Evolutionary conservation across 768 basidiomycete genomes (phyloP), one percentile per base, ranked within the genome.

Genomic region (Auricularia auricula-judae): DNA sequence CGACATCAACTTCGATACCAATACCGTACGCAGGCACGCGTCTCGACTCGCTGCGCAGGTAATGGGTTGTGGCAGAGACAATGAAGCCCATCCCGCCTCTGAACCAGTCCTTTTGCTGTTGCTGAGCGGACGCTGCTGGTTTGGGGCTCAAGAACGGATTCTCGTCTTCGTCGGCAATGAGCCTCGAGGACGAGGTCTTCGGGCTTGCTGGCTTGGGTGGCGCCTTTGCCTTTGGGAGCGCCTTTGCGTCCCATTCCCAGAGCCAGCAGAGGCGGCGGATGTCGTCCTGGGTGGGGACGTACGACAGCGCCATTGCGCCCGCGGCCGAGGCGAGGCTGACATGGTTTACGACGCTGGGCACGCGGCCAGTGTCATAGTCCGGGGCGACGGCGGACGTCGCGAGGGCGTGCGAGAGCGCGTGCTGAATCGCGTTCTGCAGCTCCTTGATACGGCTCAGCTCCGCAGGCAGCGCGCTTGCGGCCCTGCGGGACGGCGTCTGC

Each of bases 1-100:
- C 39, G 78, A 90, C 87, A 68, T 92, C 89, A 33, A 92, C 89
- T 74, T 93, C 89, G 61, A 93, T 89, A 1, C 91, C 91, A 67
- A 93, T 82, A 8, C 91, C 91, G 72, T 92, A 93, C 1, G 83
- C 91, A 39, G 89, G 86, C 21, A 90, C 77, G 53, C 91, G 83
- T 70, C 85, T 85, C 14, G 83, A 82, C 14, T 80, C 81, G 1
- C 74, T 68, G 69, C 87, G 89, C n/a, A 81, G 83, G 71, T 85
- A 84, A 70, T 93, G 87, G 3, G 83, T 89, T 5, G 88, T 81
- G 42, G 87, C 82, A 65, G 81, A 89, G 66, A 93, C 69, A 42
- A 91, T 77, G 68, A 93, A 78, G 18, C 91, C 91, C 87, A 91
- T 89, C 1, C 84, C 82, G 11, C 90, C 88, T 34, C 91, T 83